Evolutionary conservation across 371 early-diverging fungal species (phyloP).

Genomic region (Actinomucor elegans): DNA sequence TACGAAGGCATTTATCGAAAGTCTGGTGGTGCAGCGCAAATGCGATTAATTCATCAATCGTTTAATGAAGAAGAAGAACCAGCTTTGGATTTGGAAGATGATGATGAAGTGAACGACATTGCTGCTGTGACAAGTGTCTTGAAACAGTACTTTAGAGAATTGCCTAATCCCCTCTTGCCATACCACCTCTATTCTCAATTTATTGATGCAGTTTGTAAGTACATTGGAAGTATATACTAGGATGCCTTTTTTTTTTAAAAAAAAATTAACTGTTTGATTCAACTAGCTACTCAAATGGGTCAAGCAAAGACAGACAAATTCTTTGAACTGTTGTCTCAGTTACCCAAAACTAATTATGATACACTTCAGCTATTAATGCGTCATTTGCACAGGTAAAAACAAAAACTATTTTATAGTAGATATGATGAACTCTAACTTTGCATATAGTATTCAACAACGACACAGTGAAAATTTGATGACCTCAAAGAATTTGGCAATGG

Average conservation of each 20-base stretch:
- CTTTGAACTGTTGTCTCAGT: conserved; percentile 27
- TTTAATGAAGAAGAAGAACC: conserved; percentile 49
- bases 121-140: conserved; percentile 87
- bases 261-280: no score
- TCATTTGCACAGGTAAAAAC: conserved; percentile 47
- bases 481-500: conserved; percentile 85
- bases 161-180: conserved; percentile 91
- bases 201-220: conserved; percentile 64
- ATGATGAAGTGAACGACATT: conserved; percentile 59
- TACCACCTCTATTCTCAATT: conserved; percentile 77
- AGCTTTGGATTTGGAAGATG: conserved; percentile 54
- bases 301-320: conserved; percentile 27
- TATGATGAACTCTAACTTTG: background rate
- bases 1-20: conserved; percentile 93
- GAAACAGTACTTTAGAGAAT: conserved; percentile 91
- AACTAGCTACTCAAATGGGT: conserved; percentile 18
- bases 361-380: conserved; percentile 36
- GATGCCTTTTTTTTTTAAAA: background rate
- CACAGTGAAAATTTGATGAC: conserved; percentile 79
- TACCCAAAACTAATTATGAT: conserved; percentile 48
- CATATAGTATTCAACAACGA: conserved; percentile 53
- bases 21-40: conserved; percentile 86
- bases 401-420: background rate
- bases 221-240: background rate
- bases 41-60: conserved; percentile 59